Percentiles rank a stretch among this genome's conserved stretches.
These are phyloP conservation scores for Aspergillus heteromorphus DNA, from an alignment of 495 filamentous ascomycete species.

Conservation along the genomic window DNA sequence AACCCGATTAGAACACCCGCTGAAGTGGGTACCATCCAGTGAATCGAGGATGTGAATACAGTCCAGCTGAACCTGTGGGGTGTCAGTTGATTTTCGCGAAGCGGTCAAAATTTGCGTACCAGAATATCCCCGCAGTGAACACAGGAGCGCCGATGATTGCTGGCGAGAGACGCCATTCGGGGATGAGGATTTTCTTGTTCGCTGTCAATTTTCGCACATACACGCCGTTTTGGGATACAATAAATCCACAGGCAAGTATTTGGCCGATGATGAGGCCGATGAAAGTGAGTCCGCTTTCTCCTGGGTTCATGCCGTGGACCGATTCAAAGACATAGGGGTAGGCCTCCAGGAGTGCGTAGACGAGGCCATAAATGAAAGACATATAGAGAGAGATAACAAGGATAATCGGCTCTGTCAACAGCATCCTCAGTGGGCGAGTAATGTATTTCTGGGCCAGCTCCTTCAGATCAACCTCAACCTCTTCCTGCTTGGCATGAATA, in stretches of 20 bases:
- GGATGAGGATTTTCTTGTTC: conserved; percentile 60
- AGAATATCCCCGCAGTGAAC: conserved; percentile 52
- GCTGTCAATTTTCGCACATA: conserved; percentile 56
- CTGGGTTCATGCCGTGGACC: conserved; percentile 16
- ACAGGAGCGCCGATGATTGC: conserved; percentile 45
- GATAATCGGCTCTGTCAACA: conserved; percentile 31
- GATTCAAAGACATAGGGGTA: conserved; percentile 23
- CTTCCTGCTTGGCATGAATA: conserved; percentile 35
- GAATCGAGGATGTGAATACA: conserved; percentile 15
- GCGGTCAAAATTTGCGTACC: conserved; percentile 64
- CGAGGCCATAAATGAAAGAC: conserved; percentile 24
- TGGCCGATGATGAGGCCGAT: conserved; percentile 20
- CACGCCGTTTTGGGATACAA: conserved; percentile 55
- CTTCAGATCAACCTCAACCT: conserved; percentile 25
- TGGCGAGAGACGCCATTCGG: conserved; percentile 29
- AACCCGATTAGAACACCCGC: conserved; percentile 17
- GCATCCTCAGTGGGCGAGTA: conserved; percentile 25
- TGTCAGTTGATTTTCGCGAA: conserved; percentile 72
- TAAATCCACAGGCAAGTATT: conserved; percentile 23
- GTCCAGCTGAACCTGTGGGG: conserved; percentile 37
- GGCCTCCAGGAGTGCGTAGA: conserved; percentile 29
- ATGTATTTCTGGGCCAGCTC: conserved; percentile 29
- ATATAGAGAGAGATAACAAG: conserved; percentile 29
- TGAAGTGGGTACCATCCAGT: conserved; percentile 18
- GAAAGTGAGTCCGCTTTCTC: conserved; percentile 16